A percentile compares a stretch with the other conserved stretches of the same genome.
These are phyloP conservation scores for Quercus ilex DNA, from an alignment of 306 rosid genomes.

Conservation along the genomic window DNA sequence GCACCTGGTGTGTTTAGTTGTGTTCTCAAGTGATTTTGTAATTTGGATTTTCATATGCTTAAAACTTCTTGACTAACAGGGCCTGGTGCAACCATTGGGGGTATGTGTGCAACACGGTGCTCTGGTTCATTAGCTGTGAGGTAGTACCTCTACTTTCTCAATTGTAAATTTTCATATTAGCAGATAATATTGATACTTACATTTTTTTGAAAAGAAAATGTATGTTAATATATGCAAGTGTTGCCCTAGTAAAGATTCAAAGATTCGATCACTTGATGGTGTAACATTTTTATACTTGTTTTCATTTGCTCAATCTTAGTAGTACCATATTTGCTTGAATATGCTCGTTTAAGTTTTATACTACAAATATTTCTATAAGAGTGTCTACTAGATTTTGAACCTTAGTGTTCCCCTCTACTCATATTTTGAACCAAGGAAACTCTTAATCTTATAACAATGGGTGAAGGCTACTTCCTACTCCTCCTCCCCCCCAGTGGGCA, in stretches of 20 bases:
- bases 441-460: background rate
- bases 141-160: constrained; percentile 38
- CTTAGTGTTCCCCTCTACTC: background rate
- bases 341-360: background rate
- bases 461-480: background rate
- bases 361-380: background rate
- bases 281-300: background rate
- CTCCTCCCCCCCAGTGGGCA: too few relatives aligned
- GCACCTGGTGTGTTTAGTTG: background rate
- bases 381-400: background rate
- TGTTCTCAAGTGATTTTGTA: background rate
- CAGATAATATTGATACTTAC: background rate
- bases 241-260: background rate
- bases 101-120: constrained; percentile 99
- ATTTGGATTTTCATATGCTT: background rate
- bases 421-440: too few relatives aligned
- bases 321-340: background rate
- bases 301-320: background rate
- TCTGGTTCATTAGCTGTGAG: constrained; percentile 97
- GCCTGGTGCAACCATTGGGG: constrained; percentile 99
- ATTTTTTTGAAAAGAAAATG: background rate
- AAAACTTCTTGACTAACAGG: constrained; percentile 49
- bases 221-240: too few relatives aligned
- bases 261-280: background rate
- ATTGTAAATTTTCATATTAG: background rate